Percentiles rank a stretch among this genome's conserved stretches.
Conservation (phyloP, 2,329 filamentous ascomycete species). For the Claviceps maximensis region DNA sequence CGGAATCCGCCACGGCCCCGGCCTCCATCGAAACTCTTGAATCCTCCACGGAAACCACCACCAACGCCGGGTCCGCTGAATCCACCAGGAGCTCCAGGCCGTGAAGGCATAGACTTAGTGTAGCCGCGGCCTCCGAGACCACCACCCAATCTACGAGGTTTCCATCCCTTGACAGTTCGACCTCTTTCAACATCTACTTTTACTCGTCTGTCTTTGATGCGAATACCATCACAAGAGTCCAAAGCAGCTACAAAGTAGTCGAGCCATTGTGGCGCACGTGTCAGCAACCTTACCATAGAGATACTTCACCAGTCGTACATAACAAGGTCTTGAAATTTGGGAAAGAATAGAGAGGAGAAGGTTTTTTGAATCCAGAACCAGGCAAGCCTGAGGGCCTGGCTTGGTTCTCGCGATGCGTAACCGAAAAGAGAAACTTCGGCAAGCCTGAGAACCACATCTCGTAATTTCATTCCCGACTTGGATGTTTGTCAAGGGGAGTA, state of each 20-base stretch:
- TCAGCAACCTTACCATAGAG: slow-evolving; percentile 52
- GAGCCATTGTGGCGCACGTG: slow-evolving; percentile 44
- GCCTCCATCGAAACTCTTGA: slow-evolving; percentile 32
- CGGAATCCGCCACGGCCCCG: slow-evolving; percentile 30
- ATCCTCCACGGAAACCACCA: slow-evolving; percentile 31
- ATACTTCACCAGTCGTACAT: slow-evolving; percentile 4
- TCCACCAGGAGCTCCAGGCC: slow-evolving; percentile 52
- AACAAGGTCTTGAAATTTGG: background rate
- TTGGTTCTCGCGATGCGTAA: slow-evolving; percentile 31
- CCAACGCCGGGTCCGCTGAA: slow-evolving; percentile 41
- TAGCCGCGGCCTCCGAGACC: slow-evolving; percentile 87
- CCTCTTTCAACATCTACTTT: slow-evolving; percentile 94
- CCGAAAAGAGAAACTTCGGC: slow-evolving; percentile 23
- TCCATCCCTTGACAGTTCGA: slow-evolving; percentile 87
- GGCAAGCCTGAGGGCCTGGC: slow-evolving; percentile 44
- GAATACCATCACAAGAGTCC: slow-evolving; percentile 71
- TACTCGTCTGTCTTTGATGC: slow-evolving; percentile 83
- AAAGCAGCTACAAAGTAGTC: slow-evolving; percentile 66
- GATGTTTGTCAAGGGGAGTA: slow-evolving; percentile 3
- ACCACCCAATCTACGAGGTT: slow-evolving; percentile 79
- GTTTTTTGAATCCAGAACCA: slow-evolving; percentile 22
- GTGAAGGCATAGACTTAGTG: slow-evolving; percentile 64
- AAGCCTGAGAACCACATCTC: slow-evolving; percentile 31
- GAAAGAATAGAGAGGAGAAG: slow-evolving; percentile 11
- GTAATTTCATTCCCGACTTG: slow-evolving; percentile 11